Conservation (phyloP, 345 rosid species). For the Zanthoxylum bungeanum region DNA sequence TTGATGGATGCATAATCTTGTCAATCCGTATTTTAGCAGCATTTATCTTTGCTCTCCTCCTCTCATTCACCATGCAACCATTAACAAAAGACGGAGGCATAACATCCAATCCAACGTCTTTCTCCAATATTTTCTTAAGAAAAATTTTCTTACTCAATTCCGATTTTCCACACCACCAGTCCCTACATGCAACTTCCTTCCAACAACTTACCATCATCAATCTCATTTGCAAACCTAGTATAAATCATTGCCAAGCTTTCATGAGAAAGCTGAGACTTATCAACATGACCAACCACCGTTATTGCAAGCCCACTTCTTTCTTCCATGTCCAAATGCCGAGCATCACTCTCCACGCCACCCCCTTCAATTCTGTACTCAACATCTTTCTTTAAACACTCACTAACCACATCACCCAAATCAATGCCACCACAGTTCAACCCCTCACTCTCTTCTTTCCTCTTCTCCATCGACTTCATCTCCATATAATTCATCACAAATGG, state of each 20-base stretch:
- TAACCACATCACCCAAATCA: constrained; percentile 31
- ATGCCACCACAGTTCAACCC: constrained; percentile 5
- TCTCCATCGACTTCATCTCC: constrained; percentile 67
- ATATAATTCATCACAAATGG: no score
- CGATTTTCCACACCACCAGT: constrained; percentile 86
- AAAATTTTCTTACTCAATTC: constrained; percentile 60
- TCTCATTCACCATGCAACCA: constrained; percentile 39
- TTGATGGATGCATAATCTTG: constrained; percentile 42
- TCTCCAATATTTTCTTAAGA: constrained; percentile 60
- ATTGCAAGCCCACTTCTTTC: constrained; percentile 14
- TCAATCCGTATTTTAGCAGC: constrained; percentile 60
- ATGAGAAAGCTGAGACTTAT: constrained; percentile 39
- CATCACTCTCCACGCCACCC: constrained; percentile 12
- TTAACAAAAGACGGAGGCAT: constrained; percentile 69
- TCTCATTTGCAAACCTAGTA: constrained; percentile 31
- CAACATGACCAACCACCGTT: constrained; percentile 6
- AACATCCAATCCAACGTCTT: constrained; percentile 60
- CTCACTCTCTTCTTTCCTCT: constrained; percentile 9
- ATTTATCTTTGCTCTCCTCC: constrained; percentile 58
- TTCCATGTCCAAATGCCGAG: constrained; percentile 30
- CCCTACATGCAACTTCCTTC: constrained; percentile 23
- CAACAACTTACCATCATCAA: constrained; percentile 4
- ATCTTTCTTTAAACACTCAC: constrained; percentile 48
- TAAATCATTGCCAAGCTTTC: constrained; percentile 48
- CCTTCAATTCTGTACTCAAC: constrained; percentile 27